Base-by-base conservation (phyloP, 2,329 filamentous ascomycete genomes). In the Fusarium sp. region DNA sequence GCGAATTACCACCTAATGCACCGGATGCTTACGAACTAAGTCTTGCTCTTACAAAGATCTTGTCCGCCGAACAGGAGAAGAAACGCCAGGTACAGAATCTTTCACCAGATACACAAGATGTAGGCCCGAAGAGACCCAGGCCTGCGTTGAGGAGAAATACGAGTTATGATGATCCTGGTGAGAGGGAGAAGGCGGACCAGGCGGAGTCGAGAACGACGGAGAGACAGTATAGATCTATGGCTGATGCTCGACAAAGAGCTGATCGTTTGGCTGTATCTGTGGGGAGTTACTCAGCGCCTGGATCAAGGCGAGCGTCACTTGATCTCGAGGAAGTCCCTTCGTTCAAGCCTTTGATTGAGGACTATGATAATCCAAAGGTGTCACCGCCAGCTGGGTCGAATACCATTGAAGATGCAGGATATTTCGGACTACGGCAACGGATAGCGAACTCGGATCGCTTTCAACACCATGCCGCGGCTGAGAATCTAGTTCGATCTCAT, bases 111-210 rank as follows among this genome's bases (percentile, higher is more conserved):
- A 64, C 76, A 44, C 71, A 72, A 46, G 75, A 77, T 23, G 15
- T 37, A n/a, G 59, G 44, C 12, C 74, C 61, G 18, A 76, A 65
- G 62, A 73, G 76, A 12, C 81, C 81, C 14, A 78, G 81, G 44
- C 82, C 82, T 27, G 82, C 79, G 14, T 72, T 83, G n/a, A 78
- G 81, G 68, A 80, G 82, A 42, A 83, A 83, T 69, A 83, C 82
- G 44, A 83, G 82, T 69, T 83, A 83, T 60, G 80, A 83, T 60
- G 81, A 74, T 15, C 81, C 81, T 2, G 77, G 79, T 69, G 82
- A 83, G 73, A 76, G 80, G 13, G 78, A 83, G 66, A 78, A 77
- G 68, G 82, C 82, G 30, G 82, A 83, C 61, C 75, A 76, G 41
- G 82, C 82, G 13, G 82, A 83, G 73, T 75, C 78, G 40, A 75